Evolutionary conservation across 495 filamentous ascomycete genomes (phyloP), one percentile per base, ranked within the genome.

Genomic region (Penicillium bovifimosum): DNA sequence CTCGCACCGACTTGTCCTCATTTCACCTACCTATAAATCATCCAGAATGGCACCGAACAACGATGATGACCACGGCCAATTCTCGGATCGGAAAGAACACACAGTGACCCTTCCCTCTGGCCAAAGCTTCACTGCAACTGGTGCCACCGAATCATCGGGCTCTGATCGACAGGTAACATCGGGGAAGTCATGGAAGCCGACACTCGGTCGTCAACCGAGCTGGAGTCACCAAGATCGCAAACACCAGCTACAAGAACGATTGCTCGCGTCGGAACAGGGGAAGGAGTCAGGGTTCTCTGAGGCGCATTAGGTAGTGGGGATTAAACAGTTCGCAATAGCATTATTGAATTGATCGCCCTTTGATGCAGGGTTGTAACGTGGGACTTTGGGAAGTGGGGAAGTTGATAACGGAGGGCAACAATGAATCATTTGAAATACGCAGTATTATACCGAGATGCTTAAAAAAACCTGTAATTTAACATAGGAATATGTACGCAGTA

Each of bases 221-320:
- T 73, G 69, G 68, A 71, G 63, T 44, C 45, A 60, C 17, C 41
- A 73, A 53, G 69, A 74, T 50, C 56, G 47, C 36, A 70, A 71
- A 31, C 66, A 70, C 54, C 45, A 61, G 56, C n/a, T 66, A 41
- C 66, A 72, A 54, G 58, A 61, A 27, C 43, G 61, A 55, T 36
- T 73, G 52, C 49, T 72, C 42, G 39, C 41, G 18, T 51, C 50
- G 17, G 59, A 66, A 52, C 47, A 52, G 47, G 66, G 59, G 4
- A 55, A 40, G 39, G 58, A 69, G 53, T 54, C 26, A 8, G 70
- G 69, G 11, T 72, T 72, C 47, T 61, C 64, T 18, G 67, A 71
- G 54, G 47, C 28, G 6, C 40, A 47, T n/a, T n/a, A n/a, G n/a
- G n/a, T 28, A 32, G 50, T 32, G 47, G 14, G 9, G 20, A 45